Evolutionary conservation across 805 yeast genomes (phyloP), one percentile per base, ranked within the genome.

Genomic region (Metschnikowia vanudenii): DNA sequence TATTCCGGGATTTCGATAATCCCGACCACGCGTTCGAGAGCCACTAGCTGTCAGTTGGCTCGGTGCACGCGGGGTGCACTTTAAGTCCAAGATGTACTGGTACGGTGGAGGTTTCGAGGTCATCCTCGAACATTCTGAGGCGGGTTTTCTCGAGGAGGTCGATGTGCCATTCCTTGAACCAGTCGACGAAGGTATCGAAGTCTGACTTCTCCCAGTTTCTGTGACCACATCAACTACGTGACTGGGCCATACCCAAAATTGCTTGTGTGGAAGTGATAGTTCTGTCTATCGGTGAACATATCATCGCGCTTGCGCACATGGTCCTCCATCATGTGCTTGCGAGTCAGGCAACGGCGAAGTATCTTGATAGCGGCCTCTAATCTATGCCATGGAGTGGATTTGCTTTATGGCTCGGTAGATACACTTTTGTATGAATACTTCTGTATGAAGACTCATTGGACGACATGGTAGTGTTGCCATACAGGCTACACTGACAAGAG

Each of bases 181-280:
- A 45, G 12, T 29, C 37, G 29, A 45, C 16, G 24, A 45, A 45
- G 18, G 44, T 39, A 29, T 28, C 32, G 32, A 45, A 36, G 36
- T 45, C 41, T 12, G 12, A 19, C 26, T 39, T 44, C 16, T 45
- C 48, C 48, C 37, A 29, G 41, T 7, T 45, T 30, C 6, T 26
- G 37, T 17, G 44, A 41, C 48, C 44, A 45, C 41, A 30, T 14
- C 1, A 39, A 18, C 19, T 44, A n/a, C 3, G 44, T 34, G 26
- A 44, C 44, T 10, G 48, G 48, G 18, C 43, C 48, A 37, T 39
- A 45, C 9, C 48, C 44, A 22, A 45, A 31, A 10, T 18, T 39
- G n/a, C 33, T 29, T 14, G 31, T 14, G 41, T 45, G 39, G n/a
- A 39, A 35, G 20, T 39, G 38, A 37, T 26, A 34, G 19, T 39